phyloP scores from a whole-genome alignment of 2,329 filamentous ascomycete species.

The Pestalotiopsis sp. region DNA sequence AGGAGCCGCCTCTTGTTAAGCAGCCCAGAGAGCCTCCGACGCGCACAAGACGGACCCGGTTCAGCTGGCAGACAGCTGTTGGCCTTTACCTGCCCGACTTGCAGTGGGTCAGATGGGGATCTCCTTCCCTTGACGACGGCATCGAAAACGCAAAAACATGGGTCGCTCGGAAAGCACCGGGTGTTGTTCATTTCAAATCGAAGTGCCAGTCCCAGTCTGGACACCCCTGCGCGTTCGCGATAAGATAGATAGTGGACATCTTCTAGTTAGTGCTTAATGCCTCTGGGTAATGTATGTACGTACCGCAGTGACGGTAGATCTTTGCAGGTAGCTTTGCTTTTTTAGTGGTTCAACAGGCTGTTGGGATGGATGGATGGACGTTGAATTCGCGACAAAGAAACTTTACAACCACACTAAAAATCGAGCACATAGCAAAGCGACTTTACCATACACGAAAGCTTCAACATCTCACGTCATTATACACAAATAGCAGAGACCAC shows the following conservation, averaged over 20 bases:
- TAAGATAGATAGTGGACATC: not conserved
- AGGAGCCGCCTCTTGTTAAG: conserved; percentile 9
- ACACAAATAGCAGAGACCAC: not conserved
- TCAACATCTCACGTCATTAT: not conserved
- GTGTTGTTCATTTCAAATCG: not conserved
- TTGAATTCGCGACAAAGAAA: not conserved
- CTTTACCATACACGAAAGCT: not conserved
- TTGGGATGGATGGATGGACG: not conserved
- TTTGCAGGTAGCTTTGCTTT: not conserved
- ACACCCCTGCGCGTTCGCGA: not conserved
- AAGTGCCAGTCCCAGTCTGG: not conserved
- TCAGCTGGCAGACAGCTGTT: not conserved
- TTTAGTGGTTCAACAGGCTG: not conserved
- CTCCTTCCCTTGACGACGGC: not conserved
- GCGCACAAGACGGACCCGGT: not conserved
- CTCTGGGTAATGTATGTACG: not conserved
- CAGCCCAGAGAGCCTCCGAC: not conserved
- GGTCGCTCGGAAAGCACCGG: conserved; percentile 12
- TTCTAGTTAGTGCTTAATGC: not conserved
- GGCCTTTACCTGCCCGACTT: not conserved
- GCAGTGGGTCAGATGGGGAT: not conserved
- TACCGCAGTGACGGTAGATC: not conserved
- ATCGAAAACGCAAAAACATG: not conserved
- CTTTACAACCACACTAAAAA: not conserved
- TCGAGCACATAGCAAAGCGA: not conserved